Evolutionary conservation across 495 filamentous ascomycete genomes (phyloP).

Genomic region (Schizothecium vesticola): DNA sequence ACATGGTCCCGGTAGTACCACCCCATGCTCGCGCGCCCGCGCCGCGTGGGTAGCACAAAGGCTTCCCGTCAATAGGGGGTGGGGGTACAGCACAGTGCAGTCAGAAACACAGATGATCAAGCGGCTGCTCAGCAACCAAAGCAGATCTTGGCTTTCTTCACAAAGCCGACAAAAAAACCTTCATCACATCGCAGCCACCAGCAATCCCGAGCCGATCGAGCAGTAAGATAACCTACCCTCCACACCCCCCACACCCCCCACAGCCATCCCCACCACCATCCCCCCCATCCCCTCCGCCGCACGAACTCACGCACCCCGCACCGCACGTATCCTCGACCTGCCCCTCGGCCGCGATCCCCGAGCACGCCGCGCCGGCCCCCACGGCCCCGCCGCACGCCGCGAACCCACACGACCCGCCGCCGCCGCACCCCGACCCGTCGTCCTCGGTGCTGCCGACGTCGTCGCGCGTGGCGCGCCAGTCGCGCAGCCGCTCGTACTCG

Average conservation of each 20-base stretch:
- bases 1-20: neutral
- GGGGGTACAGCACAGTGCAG: neutral
- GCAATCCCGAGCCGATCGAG: too few species aligned
- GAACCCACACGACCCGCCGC: neutral
- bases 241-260: neutral
- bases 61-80: neutral
- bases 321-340: conserved; percentile 1
- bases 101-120: neutral
- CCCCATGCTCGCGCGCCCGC: neutral
- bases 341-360: neutral
- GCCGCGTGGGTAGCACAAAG: neutral
- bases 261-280: neutral
- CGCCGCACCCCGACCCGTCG: neutral
- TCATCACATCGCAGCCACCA: too few species aligned
- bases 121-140: neutral
- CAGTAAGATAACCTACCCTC: too few species aligned
- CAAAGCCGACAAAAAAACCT: too few species aligned
- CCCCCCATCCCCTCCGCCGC: neutral
- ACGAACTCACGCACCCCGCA: neutral
- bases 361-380: neutral
- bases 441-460: neutral
- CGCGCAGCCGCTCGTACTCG: conserved; percentile 23
- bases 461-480: conserved; percentile 5
- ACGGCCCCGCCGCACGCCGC: neutral
- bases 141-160: neutral